Evolutionary conservation across 345 rosid species (phyloP), one percentile per base, ranked within the genome.

Genomic region (Toxicodendron radicans): DNA sequence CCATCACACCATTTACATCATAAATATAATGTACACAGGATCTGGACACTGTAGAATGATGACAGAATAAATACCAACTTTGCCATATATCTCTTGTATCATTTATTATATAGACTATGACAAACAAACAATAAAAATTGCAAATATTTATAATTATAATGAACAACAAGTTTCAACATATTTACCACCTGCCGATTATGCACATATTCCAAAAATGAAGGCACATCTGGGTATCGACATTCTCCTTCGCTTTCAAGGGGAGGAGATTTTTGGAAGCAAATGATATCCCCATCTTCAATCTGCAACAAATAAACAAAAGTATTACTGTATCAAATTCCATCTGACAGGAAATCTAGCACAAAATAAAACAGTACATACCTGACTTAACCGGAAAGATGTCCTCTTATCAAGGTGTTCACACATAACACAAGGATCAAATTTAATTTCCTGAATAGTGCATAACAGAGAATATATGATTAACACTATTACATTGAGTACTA

Each of bases 271-370:
- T 95, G 99, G 84, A 86, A 95, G 87, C 98, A 95, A 64, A 95
- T 89, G 69, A 95, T 90, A 74, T 95, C 99, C 64, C 99, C 98
- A 83, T 95, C 99, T 88, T 93, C 98, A 77, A 93, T 83, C 96
- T 90, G 87, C 74, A 81, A 52, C 7, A 58, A 79, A 65, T 58
- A 11, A 9, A 68, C 64, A 63, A 20, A 41, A 16, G 64, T 75
- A 71, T 35, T 74, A 53, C 35, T 11, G 11, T 6, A 51, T 38
- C 18, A 48, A 56, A 71, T 45, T 60, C 66, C 33, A 67, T 65
- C 48, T 13, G 38, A 58, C 35, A 45, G 7, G 5, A 59, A 71
- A 62, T 62, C 21, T 38, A 33, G 64, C 69, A 38, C 35, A 46
- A 30, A 32, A 61, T 20, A 66, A 5, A 75, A 21, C 24, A 75